A percentile compares a stretch with the other conserved stretches of the same genome.
phyloP scores from a whole-genome alignment of 176 grass and related monocot species.

The Alloteropsis semialata region DNA sequence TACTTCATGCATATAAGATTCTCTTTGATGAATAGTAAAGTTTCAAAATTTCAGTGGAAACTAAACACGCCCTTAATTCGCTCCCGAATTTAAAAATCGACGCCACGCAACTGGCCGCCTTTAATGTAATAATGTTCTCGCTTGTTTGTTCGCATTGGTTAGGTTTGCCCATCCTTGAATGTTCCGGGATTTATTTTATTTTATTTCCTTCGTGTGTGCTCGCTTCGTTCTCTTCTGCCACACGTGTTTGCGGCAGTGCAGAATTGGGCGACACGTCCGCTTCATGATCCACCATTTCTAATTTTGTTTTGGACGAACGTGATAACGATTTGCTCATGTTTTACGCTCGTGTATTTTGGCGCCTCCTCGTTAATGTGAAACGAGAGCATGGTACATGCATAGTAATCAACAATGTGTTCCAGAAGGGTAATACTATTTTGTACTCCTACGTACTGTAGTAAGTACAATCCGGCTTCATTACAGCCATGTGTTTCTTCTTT shows the following conservation, averaged over 20 bases:
- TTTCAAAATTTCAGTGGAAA: too few relatives aligned
- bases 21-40: too few relatives aligned
- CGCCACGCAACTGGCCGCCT: background rate
- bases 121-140: conserved; percentile 16
- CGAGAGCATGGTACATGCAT: too few relatives aligned
- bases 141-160: conserved; percentile 5
- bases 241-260: background rate
- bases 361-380: background rate
- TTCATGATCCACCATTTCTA: background rate
- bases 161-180: background rate
- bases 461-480: too few relatives aligned
- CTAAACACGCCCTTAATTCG: too few relatives aligned
- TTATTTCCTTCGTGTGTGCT: too few relatives aligned
- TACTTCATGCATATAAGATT: too few relatives aligned
- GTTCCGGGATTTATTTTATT: background rate
- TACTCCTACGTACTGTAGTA: too few relatives aligned
- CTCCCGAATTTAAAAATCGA: conserved; percentile 18
- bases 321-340: background rate
- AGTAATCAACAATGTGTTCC: background rate
- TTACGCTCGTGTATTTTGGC: background rate
- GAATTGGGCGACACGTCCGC: background rate
- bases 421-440: background rate
- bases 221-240: too few relatives aligned
- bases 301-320: too few relatives aligned
- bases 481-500: too few relatives aligned